A percentile compares a stretch with the other conserved stretches of the same genome.
These are phyloP conservation scores for Zoysia japonica DNA, from an alignment of 176 grass and related monocot species.

Conservation along the genomic window DNA sequence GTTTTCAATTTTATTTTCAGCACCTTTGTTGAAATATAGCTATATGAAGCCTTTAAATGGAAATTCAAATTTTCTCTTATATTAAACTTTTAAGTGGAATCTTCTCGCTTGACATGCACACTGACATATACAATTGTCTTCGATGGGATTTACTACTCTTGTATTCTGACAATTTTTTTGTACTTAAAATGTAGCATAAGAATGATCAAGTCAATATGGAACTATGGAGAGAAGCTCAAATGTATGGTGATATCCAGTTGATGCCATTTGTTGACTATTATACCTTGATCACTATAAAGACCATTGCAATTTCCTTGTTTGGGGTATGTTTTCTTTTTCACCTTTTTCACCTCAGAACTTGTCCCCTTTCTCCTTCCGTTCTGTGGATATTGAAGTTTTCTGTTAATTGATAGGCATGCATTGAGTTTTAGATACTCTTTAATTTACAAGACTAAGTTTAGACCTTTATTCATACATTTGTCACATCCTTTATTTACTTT, in stretches of 20 bases:
- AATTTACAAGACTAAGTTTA: slow-evolving; percentile 14
- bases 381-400: not conserved
- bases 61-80: not conserved
- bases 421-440: not conserved
- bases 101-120: not conserved
- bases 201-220: slow-evolving; percentile 80
- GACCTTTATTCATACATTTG: not conserved
- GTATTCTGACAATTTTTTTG: slow-evolving; percentile 8
- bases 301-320: slow-evolving; percentile 70
- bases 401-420: not conserved
- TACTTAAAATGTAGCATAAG: slow-evolving; percentile 60
- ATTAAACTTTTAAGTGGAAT: slow-evolving; percentile 15
- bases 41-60: not conserved
- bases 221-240: slow-evolving; percentile 78
- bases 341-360: slow-evolving; percentile 31
- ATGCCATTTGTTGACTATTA: slow-evolving; percentile 98
- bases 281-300: slow-evolving; percentile 83
- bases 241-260: slow-evolving; percentile 85
- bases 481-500: not conserved
- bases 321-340: slow-evolving; percentile 64
- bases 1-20: not conserved
- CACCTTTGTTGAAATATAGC: slow-evolving; percentile 14
- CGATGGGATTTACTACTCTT: slow-evolving; percentile 21
- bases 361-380: slow-evolving; percentile 7
- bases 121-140: slow-evolving; percentile 25